Evolutionary conservation across 2,329 filamentous ascomycete genomes (phyloP).

Genomic region (Onygenales sp.): DNA sequence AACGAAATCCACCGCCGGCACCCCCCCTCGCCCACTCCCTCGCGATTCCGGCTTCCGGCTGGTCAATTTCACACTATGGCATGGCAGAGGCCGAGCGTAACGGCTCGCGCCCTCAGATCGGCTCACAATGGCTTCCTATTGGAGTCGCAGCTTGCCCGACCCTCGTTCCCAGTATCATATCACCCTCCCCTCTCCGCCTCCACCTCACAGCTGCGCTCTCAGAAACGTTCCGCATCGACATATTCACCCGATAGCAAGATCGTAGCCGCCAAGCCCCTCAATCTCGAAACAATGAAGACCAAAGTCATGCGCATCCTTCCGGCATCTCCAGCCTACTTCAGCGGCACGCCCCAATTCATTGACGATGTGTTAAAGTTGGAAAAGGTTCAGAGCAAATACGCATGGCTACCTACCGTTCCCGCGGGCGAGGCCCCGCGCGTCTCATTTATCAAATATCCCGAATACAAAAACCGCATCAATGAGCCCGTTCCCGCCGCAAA

Average conservation of each 20-base stretch:
- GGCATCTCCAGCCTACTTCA: slow-evolving; percentile 88
- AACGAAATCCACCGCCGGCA: not conserved
- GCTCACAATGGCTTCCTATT: slow-evolving; percentile 21
- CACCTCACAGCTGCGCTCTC: slow-evolving; percentile 7
- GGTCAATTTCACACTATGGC: slow-evolving; percentile 22
- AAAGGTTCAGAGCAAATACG: slow-evolving; percentile 61
- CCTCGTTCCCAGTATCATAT: slow-evolving; percentile 21
- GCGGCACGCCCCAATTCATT: slow-evolving; percentile 72
- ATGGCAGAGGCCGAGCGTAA: slow-evolving; percentile 26
- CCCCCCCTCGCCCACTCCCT: not conserved
- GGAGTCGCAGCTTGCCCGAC: slow-evolving; percentile 29
- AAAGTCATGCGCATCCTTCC: slow-evolving; percentile 66
- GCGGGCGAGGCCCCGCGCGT: slow-evolving; percentile 59
- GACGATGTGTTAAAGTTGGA: slow-evolving; percentile 71
- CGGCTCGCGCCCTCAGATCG: slow-evolving; percentile 25
- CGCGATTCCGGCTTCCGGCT: not conserved
- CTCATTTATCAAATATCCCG: slow-evolving; percentile 69
- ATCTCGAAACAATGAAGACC: slow-evolving; percentile 19
- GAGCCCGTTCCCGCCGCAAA: slow-evolving; percentile 67
- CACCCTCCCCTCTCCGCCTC: slow-evolving; percentile 10
- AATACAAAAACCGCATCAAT: slow-evolving; percentile 63
- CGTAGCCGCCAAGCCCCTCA: slow-evolving; percentile 24
- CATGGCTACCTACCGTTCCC: slow-evolving; percentile 60
- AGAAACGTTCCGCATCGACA: slow-evolving; percentile 13
- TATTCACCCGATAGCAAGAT: slow-evolving; percentile 5